Evolutionary conservation across 108 stramenopile genomes (phyloP).

Genomic region (Skeletonema tropicum): DNA sequence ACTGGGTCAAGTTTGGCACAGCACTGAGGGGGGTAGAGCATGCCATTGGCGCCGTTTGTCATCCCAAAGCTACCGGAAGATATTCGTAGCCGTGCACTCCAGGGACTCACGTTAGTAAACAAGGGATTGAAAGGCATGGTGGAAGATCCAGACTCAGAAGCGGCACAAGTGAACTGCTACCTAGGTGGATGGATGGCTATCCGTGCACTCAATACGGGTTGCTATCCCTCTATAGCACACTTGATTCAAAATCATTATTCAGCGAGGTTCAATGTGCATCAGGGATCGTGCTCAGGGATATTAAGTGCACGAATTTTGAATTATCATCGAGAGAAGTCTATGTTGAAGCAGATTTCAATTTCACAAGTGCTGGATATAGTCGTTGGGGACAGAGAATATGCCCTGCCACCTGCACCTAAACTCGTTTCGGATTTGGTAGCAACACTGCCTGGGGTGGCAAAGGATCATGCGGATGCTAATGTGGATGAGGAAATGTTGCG

Average conservation of each 20-base stretch:
- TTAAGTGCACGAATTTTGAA: slow-evolving; percentile 33
- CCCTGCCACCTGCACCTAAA: slow-evolving; percentile 9
- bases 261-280: slow-evolving; percentile 36
- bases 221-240: slow-evolving; percentile 42
- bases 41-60: slow-evolving; percentile 35
- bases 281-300: slow-evolving; percentile 43
- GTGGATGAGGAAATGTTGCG: slow-evolving; percentile 25
- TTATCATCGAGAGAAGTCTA: slow-evolving; percentile 19
- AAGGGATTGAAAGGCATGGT: slow-evolving; percentile 10
- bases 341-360: slow-evolving; percentile 25
- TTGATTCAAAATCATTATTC: slow-evolving; percentile 48
- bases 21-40: slow-evolving; percentile 36
- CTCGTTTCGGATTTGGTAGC: slow-evolving; percentile 21
- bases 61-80: slow-evolving; percentile 35
- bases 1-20: slow-evolving; percentile 42
- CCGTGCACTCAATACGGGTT: slow-evolving; percentile 33
- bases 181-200: slow-evolving; percentile 30
- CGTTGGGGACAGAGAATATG: not conserved
- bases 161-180: slow-evolving; percentile 16
- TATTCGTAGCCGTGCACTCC: slow-evolving; percentile 11
- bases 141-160: slow-evolving; percentile 12
- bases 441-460: slow-evolving; percentile 26
- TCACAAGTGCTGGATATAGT: slow-evolving; percentile 15
- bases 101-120: slow-evolving; percentile 13
- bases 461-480: slow-evolving; percentile 29